These are phyloP conservation scores for Mycosphaerella sp. DNA, from an alignment of 2,329 filamentous ascomycete genomes.

Conservation along the genomic window DNA sequence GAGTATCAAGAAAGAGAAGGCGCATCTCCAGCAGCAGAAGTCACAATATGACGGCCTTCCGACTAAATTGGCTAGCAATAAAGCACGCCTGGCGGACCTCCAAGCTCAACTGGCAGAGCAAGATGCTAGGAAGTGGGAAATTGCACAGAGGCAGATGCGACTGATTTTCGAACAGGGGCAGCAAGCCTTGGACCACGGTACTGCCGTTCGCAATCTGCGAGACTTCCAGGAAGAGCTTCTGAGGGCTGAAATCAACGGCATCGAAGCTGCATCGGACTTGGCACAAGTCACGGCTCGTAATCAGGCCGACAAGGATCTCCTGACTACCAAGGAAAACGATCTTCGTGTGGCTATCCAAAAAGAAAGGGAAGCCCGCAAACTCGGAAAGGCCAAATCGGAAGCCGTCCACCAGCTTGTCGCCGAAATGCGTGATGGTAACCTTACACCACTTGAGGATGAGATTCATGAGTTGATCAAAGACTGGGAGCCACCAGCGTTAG, in stretches of 20 bases:
- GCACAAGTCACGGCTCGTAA: slow-evolving; percentile 62
- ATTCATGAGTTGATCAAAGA: slow-evolving; percentile 22
- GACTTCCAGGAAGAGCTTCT: slow-evolving; percentile 57
- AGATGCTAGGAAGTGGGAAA: slow-evolving; percentile 43
- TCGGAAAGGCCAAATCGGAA: slow-evolving; percentile 14
- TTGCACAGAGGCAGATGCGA: slow-evolving; percentile 39
- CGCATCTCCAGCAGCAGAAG: slow-evolving; percentile 53
- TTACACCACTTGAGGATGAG: slow-evolving; percentile 23
- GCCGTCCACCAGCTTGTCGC: slow-evolving; percentile 24
- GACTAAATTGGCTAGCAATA: slow-evolving; percentile 57
- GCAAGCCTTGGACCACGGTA: slow-evolving; percentile 49
- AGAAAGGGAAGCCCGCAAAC: slow-evolving; percentile 36
- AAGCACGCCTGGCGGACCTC: slow-evolving; percentile 42
- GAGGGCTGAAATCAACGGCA: slow-evolving; percentile 61
- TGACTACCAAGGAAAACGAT: slow-evolving; percentile 56
- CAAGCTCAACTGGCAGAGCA: slow-evolving; percentile 38
- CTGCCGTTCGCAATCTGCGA: slow-evolving; percentile 57
- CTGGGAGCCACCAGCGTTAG: slow-evolving; percentile 46
- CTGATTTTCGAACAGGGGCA: slow-evolving; percentile 32
- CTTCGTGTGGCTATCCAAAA: slow-evolving; percentile 46
- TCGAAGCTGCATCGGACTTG: slow-evolving; percentile 80
- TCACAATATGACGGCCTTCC: slow-evolving; percentile 62
- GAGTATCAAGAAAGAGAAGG: slow-evolving; percentile 17
- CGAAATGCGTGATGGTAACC: slow-evolving; percentile 1
- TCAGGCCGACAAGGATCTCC: slow-evolving; percentile 63